A percentile compares a stretch with the other conserved stretches of the same genome.
Conservation (phyloP, 345 rosid species). For the Cardiospermum halicacabum region DNA sequence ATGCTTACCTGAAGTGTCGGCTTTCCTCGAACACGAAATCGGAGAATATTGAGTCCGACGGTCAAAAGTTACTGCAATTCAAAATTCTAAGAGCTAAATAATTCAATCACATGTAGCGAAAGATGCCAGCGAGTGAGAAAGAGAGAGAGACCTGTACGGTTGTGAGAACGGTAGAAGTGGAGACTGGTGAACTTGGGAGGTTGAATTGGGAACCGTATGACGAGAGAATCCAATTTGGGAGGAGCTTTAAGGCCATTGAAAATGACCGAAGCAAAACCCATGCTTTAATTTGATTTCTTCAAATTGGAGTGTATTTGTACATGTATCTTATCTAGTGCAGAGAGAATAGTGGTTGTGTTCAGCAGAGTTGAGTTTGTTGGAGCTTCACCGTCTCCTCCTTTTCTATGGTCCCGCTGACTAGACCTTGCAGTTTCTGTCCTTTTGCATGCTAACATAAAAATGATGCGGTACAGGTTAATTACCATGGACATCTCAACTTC, state of each 20-base stretch:
- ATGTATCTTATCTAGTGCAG: neutral
- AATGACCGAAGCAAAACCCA: slow-evolving; percentile 68
- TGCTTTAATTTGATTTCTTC: slow-evolving; percentile 2
- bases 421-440: neutral
- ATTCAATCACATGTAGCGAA: neutral
- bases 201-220: slow-evolving; percentile 27
- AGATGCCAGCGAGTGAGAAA: too few relatives aligned
- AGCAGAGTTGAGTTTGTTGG: neutral
- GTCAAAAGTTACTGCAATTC: slow-evolving; percentile 27
- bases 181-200: slow-evolving; percentile 31
- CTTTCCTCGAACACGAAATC: slow-evolving; percentile 39
- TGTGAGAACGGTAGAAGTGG: slow-evolving; percentile 29
- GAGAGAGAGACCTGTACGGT: slow-evolving; percentile 7
- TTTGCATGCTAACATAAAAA: neutral
- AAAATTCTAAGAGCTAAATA: neutral
- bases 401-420: neutral
- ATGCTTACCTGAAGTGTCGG: slow-evolving; percentile 48
- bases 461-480: too few relatives aligned
- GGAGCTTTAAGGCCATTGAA: slow-evolving; percentile 44
- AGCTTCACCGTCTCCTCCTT: neutral
- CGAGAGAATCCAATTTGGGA: slow-evolving; percentile 32
- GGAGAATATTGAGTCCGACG: slow-evolving; percentile 25
- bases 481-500: too few relatives aligned
- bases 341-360: neutral
- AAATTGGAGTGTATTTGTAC: neutral